phyloP scores from a whole-genome alignment of 2,329 filamentous ascomycete genomes.

The Pseudogymnoascus sp. region DNA sequence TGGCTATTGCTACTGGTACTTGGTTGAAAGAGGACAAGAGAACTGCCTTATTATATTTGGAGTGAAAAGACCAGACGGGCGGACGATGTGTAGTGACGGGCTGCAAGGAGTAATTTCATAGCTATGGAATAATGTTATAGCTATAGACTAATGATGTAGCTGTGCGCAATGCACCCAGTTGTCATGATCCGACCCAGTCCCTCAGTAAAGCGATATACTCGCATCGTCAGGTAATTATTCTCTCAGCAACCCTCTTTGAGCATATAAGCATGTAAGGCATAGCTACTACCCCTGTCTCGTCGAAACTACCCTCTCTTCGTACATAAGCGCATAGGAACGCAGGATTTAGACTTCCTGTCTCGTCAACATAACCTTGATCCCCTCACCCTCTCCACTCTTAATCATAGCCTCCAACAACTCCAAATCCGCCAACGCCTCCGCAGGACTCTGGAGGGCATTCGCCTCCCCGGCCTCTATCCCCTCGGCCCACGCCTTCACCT shows the following conservation, averaged over 20 bases:
- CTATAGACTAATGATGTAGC: neutral
- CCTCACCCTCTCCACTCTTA: slow-evolving; percentile 27
- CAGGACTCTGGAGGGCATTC: slow-evolving; percentile 20
- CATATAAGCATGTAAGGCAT: neutral
- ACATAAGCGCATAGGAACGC: neutral
- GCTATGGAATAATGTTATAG: neutral
- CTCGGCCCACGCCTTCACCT: slow-evolving; percentile 26
- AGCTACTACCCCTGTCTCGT: neutral
- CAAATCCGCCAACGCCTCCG: slow-evolving; percentile 23
- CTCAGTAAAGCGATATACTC: neutral
- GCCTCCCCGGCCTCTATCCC: slow-evolving; percentile 19
- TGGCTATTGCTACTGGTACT: neutral
- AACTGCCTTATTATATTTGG: neutral
- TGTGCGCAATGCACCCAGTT: neutral
- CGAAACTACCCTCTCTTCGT: neutral
- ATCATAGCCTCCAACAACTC: slow-evolving; percentile 28
- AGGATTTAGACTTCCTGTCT: neutral
- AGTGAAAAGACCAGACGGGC: neutral
- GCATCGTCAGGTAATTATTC: neutral
- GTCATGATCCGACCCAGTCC: neutral
- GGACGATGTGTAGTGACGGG: neutral
- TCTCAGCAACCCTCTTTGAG: neutral
- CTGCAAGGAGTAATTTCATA: neutral
- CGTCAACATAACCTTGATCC: slow-evolving; percentile 16
- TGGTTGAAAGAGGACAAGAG: neutral